Evolutionary conservation across 306 rosid genomes (phyloP), one percentile per base, ranked within the genome.

Genomic region (Vigna angularis): DNA sequence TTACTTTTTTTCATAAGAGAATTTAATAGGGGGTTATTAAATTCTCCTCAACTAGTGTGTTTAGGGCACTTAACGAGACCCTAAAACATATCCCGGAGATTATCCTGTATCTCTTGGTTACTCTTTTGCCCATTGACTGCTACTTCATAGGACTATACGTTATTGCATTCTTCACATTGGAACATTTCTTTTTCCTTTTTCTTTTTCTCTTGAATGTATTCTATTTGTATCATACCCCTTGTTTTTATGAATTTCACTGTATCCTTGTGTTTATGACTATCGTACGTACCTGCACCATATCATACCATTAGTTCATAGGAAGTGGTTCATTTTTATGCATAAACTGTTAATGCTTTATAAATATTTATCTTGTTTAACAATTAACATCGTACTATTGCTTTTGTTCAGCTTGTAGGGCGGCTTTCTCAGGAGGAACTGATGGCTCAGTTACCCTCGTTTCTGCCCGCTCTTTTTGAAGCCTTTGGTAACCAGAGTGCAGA

Each of bases 401-500:
- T 34, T 77, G 56, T 75, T 76, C 87, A 96, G 99, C 96, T 96
- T 72, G 98, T 96, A 61, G 94, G 96, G 30, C 86, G 92, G 82
- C 92, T 96, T 70, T 87, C 99, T 28, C 94, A 87, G 86, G 99
- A 90, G 79, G 99, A 93, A 83, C 74, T 96, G 80, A 90, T 91
- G 97, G 84, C 93, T 79, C 98, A 88, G 75, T 75, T 96, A 55
- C 96, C 98, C 14, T 90, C 97, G 12, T 96, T 96, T 89, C 81
- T 96, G 77, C 99, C 99, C 69, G 89, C 98, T 14, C 93, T 96
- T 79, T 96, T 96, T 24, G 98, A 93, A 89, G 98, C 98, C 12
- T 96, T 96, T 75, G 98, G 99, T 72, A 90, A 91, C 83, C 98
- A 84, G 80, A 93, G 98, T 84, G 99, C 99, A 53, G 99, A 96